These are phyloP conservation scores for Tetrapisispora nanseiensis DNA, from an alignment of 805 yeast species.

Conservation along the genomic window DNA sequence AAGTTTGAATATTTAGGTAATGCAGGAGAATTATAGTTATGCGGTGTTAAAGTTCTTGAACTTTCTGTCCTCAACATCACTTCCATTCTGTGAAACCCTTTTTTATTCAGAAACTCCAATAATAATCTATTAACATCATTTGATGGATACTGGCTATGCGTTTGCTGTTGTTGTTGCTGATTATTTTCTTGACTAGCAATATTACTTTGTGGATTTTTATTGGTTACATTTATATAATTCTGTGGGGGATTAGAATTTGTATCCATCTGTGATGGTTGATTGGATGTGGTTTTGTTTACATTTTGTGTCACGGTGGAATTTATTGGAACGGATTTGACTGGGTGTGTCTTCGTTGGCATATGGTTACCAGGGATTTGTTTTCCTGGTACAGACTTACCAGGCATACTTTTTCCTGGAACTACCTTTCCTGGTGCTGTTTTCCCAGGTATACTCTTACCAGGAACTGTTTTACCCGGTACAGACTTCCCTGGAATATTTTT, in stretches of 20 bases:
- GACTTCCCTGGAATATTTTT: neutral
- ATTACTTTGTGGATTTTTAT: neutral
- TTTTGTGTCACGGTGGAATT: neutral
- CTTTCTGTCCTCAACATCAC: conserved; percentile 86
- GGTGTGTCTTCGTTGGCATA: neutral
- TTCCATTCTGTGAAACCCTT: conserved; percentile 90
- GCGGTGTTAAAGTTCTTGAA: conserved; percentile 48
- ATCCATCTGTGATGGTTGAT: too few species aligned
- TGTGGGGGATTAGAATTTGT: neutral
- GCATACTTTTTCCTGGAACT: neutral
- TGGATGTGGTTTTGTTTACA: neutral
- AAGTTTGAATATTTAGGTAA: conserved; percentile 33
- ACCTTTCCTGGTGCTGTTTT: neutral
- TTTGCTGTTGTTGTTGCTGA: conserved; percentile 4
- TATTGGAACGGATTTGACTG: neutral
- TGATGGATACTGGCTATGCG: conserved; percentile 40
- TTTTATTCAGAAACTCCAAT: conserved; percentile 81
- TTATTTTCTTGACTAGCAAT: neutral
- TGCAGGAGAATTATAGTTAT: conserved; percentile 38
- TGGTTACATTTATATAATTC: neutral
- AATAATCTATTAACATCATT: conserved; percentile 88
- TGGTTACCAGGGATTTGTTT: neutral
- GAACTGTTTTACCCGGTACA: neutral
- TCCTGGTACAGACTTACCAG: neutral
- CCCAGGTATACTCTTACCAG: neutral